Evolutionary conservation across 495 filamentous ascomycete genomes (phyloP).

Genomic region (Aspergillus diversus): DNA sequence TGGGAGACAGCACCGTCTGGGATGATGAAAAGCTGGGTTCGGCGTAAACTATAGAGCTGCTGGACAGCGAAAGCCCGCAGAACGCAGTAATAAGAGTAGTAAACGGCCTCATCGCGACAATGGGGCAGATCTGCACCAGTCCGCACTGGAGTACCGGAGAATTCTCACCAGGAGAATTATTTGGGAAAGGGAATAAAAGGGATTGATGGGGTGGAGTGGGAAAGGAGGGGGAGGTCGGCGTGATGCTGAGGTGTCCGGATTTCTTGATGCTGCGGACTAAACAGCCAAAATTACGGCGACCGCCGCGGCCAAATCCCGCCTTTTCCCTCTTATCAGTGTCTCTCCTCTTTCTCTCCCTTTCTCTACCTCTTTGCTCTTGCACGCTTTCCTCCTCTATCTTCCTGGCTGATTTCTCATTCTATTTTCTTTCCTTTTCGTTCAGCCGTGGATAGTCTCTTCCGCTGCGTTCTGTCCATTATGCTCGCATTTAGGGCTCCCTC

Average conservation of each 20-base stretch:
- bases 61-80: conserved; percentile 40
- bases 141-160: conserved; percentile 34
- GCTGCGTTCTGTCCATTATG: conserved; percentile 24
- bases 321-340: conserved; percentile 33
- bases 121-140: conserved; percentile 27
- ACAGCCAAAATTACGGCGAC: conserved; percentile 36
- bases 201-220: conserved; percentile 16
- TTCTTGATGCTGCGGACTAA: conserved; percentile 12
- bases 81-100: conserved; percentile 42
- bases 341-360: conserved; percentile 13
- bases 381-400: not conserved
- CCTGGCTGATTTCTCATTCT: conserved; percentile 3
- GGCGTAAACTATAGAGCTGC: conserved; percentile 40
- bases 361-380: conserved; percentile 2
- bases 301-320: conserved; percentile 39
- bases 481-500: conserved; percentile 34
- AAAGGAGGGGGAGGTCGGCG: conserved; percentile 23
- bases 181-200: conserved; percentile 18
- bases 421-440: not conserved
- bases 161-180: conserved; percentile 31
- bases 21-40: conserved; percentile 35
- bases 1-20: conserved; percentile 59
- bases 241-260: conserved; percentile 54
- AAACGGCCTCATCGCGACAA: conserved; percentile 48
- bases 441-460: not conserved